Conservation (phyloP, 495 filamentous ascomycete species). For the Penicillium malachiteum region DNA sequence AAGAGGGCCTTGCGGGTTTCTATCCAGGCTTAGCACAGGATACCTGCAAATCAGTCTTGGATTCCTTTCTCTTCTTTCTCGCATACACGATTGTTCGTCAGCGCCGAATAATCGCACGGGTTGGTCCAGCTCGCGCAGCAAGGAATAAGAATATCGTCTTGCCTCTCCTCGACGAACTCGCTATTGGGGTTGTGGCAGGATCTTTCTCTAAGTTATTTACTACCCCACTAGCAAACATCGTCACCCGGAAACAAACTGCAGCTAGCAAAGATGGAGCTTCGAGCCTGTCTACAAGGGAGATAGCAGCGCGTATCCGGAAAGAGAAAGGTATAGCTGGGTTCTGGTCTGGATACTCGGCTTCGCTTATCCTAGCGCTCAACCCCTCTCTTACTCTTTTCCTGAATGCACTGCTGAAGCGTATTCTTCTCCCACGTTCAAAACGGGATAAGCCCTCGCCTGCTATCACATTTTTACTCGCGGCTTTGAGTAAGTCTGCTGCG, state of each 20-base stretch:
- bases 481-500: conserved; percentile 76
- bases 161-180: conserved; percentile 69
- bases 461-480: conserved; percentile 72
- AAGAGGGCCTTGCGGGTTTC: conserved; percentile 67
- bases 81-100: conserved; percentile 73
- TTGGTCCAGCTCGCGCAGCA: conserved; percentile 30
- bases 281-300: conserved; percentile 47
- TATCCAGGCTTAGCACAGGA: conserved; percentile 75
- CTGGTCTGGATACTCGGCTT: conserved; percentile 89
- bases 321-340: conserved; percentile 78
- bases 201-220: conserved; percentile 76
- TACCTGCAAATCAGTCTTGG: conserved; percentile 67
- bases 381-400: conserved; percentile 84
- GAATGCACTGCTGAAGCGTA: conserved; percentile 65
- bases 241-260: conserved; percentile 75
- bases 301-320: conserved; percentile 58
- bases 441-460: conserved; percentile 53
- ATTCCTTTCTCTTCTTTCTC: conserved; percentile 82
- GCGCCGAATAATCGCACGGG: conserved; percentile 51
- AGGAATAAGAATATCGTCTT: conserved; percentile 50
- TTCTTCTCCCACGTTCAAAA: conserved; percentile 49
- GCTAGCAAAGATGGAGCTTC: conserved; percentile 30
- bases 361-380: conserved; percentile 78
- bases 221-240: conserved; percentile 79
- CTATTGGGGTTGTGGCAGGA: conserved; percentile 73